Evolutionary conservation across 306 rosid genomes (phyloP).

Genomic region (Quercus rubra): DNA sequence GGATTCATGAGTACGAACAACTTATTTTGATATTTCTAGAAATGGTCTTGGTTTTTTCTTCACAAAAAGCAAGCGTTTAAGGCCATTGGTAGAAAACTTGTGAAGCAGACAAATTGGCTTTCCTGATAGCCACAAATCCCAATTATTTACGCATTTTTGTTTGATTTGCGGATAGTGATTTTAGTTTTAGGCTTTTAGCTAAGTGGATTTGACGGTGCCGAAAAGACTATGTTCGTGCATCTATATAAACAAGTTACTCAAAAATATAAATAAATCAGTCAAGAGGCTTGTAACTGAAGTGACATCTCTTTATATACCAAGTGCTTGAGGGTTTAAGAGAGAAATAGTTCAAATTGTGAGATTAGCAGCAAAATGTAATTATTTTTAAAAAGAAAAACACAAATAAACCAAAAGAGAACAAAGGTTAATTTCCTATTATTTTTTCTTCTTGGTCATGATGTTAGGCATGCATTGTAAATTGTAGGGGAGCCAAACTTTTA

Average conservation of each 20-base stretch:
- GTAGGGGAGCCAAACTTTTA: not conserved
- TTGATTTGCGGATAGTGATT: not conserved
- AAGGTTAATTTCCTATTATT: too few species aligned
- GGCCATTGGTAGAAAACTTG: not conserved
- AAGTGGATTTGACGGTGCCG: not conserved
- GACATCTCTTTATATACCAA: too few species aligned
- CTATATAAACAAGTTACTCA: too few species aligned
- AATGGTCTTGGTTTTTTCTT: not conserved
- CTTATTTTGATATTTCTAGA: not conserved
- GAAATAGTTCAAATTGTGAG: too few species aligned
- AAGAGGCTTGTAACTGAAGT: fast-evolving
- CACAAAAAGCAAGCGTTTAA: not conserved
- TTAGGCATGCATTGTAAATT: too few species aligned
- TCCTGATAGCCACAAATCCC: not conserved
- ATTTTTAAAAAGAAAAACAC: too few species aligned
- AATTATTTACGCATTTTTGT: not conserved
- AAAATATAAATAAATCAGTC: too few species aligned
- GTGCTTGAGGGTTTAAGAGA: too few species aligned
- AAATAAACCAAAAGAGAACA: too few species aligned
- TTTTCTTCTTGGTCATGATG: too few species aligned
- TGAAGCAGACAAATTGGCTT: not conserved
- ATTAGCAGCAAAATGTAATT: too few species aligned
- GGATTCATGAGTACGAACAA: not conserved
- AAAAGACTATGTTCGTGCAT: too few species aligned
- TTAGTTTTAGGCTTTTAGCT: not conserved